These are phyloP conservation scores for Primulina huaijiensis DNA, from an alignment of 257 asterid species.

Conservation along the genomic window DNA sequence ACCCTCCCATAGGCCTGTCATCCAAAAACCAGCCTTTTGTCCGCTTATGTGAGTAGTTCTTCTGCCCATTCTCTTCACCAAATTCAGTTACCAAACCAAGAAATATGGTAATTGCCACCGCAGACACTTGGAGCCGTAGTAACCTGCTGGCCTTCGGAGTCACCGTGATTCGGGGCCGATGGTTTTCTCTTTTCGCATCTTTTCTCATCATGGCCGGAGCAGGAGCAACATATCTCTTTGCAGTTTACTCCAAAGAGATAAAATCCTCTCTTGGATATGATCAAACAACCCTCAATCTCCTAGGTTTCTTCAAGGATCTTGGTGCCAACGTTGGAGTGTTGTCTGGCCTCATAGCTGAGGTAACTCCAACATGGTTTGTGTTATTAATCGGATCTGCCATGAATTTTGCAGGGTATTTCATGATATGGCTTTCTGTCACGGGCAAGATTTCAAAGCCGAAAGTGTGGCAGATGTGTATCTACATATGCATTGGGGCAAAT, in stretches of 20 bases:
- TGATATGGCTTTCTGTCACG: conserved; percentile 67
- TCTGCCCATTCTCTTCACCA: not conserved
- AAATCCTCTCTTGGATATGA: conserved; percentile 65
- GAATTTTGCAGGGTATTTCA: conserved; percentile 77
- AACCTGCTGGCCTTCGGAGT: conserved; percentile 31
- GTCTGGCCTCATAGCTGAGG: conserved; percentile 76
- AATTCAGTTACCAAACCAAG: not conserved
- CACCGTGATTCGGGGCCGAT: conserved; percentile 60
- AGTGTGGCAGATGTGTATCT: conserved; percentile 80
- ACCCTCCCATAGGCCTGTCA: too few species aligned
- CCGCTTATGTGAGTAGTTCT: not conserved
- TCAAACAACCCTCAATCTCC: conserved; percentile 76
- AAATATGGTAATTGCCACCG: conserved; percentile 22
- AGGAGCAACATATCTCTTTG: conserved; percentile 86
- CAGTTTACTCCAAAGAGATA: conserved; percentile 74
- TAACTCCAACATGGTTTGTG: conserved; percentile 81
- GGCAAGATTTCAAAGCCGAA: conserved; percentile 44
- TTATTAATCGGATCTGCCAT: conserved; percentile 61
- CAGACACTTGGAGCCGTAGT: conserved; percentile 4
- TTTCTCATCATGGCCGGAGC: conserved; percentile 86
- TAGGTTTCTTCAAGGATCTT: conserved; percentile 74
- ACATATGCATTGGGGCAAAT: conserved; percentile 78
- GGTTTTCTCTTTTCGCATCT: conserved; percentile 88
- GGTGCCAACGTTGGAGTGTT: conserved; percentile 86
- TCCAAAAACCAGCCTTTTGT: not conserved